phyloP scores from a whole-genome alignment of 2,329 filamentous ascomycete genomes.

The Phialophora expanda region DNA sequence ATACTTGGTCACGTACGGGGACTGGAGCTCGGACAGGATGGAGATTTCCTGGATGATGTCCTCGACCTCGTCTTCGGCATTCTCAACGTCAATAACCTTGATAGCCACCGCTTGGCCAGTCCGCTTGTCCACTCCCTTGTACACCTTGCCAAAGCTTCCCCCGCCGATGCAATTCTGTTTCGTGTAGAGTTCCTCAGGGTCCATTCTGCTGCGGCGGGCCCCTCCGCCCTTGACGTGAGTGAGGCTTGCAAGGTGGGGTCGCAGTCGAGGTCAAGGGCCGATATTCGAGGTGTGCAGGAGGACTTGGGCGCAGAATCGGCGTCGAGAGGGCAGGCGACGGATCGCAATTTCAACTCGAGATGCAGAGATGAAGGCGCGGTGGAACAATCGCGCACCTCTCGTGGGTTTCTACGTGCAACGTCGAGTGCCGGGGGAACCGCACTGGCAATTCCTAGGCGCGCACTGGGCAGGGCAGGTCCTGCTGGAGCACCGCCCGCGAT shows the following conservation, averaged over 20 bases:
- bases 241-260: neutral
- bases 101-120: constrained; percentile 95
- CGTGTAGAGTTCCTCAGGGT: constrained; percentile 90
- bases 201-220: constrained; percentile 52
- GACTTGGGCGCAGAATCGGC: neutral
- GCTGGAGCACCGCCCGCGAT: neutral
- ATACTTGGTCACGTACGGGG: constrained; percentile 96
- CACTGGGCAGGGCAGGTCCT: constrained; percentile 26
- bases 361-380: neutral
- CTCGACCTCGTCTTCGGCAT: constrained; percentile 98
- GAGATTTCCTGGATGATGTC: constrained; percentile 99
- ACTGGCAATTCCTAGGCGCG: constrained; percentile 26
- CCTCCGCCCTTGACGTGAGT: neutral
- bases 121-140: constrained; percentile 95
- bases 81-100: constrained; percentile 98
- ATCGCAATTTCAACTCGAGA: neutral
- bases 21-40: constrained; percentile 93
- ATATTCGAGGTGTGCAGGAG: neutral
- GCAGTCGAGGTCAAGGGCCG: neutral
- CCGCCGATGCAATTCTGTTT: constrained; percentile 94
- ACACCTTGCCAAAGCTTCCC: constrained; percentile 97
- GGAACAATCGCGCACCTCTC: neutral
- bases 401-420: neutral
- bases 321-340: neutral
- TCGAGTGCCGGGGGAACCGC: constrained; percentile 11